Conservation (phyloP, 2,329 filamentous ascomycete genomes). For the Fusarium mangiferae region DNA sequence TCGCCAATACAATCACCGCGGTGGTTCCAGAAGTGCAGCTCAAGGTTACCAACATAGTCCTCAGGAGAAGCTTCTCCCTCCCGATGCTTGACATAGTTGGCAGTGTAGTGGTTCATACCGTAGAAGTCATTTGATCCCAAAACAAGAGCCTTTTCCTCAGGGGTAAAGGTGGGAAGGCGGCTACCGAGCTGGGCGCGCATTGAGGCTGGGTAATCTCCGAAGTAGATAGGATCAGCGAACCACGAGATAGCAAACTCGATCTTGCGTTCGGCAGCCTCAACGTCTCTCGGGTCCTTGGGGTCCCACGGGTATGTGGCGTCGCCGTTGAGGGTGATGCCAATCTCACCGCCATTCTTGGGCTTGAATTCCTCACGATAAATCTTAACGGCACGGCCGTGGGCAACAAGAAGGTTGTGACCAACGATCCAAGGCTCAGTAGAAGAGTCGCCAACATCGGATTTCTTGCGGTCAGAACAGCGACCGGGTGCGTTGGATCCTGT, state of each 20-base stretch:
- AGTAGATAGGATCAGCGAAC: constrained; percentile 90
- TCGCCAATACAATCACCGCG: constrained; percentile 78
- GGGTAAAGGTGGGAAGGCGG: constrained; percentile 78
- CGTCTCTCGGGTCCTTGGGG: constrained; percentile 76
- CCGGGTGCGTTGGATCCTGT: constrained; percentile 83
- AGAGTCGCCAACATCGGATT: constrained; percentile 77
- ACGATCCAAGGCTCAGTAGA: constrained; percentile 83
- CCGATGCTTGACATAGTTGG: constrained; percentile 84
- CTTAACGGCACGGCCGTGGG: constrained; percentile 84
- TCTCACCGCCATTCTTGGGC: constrained; percentile 74
- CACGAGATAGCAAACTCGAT: constrained; percentile 88
- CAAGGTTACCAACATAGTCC: constrained; percentile 81
- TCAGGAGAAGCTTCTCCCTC: constrained; percentile 67
- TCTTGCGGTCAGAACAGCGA: constrained; percentile 79
- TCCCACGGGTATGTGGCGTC: constrained; percentile 89
- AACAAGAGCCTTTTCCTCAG: constrained; percentile 78
- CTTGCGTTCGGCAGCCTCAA: constrained; percentile 81
- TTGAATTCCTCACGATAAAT: constrained; percentile 87
- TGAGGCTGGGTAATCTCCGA: constrained; percentile 83
- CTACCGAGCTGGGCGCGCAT: constrained; percentile 85
- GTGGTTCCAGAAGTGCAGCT: constrained; percentile 77
- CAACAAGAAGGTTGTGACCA: constrained; percentile 82
- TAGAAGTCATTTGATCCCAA: constrained; percentile 93
- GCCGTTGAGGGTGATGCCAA: constrained; percentile 89
- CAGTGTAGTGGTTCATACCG: constrained; percentile 94